phyloP scores from a whole-genome alignment of 2,329 filamentous ascomycete species.

The Paramyrothecium roridum region DNA sequence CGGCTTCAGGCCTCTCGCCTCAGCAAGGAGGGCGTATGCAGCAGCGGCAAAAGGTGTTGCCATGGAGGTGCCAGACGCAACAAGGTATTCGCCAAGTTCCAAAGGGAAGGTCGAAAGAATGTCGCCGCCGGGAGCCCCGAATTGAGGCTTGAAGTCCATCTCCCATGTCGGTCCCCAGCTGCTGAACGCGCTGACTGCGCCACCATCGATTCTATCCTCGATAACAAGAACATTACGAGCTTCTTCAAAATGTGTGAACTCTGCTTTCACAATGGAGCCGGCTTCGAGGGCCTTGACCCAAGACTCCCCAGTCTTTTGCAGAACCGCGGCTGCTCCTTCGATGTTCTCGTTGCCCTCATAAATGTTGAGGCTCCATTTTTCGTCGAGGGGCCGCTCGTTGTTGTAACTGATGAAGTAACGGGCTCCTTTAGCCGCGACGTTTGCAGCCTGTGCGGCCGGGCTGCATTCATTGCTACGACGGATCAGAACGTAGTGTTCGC shows the following conservation, averaged over 20 bases:
- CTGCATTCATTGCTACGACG: constrained; percentile 27
- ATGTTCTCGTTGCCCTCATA: background rate
- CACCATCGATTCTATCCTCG: constrained; percentile 1
- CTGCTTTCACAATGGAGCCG: constrained; percentile 28
- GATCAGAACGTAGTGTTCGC: constrained; percentile 49
- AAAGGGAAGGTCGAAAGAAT: constrained; percentile 13
- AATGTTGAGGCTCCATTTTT: background rate
- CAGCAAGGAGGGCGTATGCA: constrained; percentile 19
- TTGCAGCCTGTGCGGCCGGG: constrained; percentile 12
- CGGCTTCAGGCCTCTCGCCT: constrained; percentile 39
- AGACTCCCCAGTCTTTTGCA: constrained; percentile 20
- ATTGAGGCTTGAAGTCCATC: constrained; percentile 12
- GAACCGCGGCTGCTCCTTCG: background rate
- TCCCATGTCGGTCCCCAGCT: constrained; percentile 13
- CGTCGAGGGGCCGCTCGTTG: constrained; percentile 5
- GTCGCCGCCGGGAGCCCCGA: constrained; percentile 13
- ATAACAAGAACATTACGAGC: background rate
- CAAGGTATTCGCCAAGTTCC: constrained; percentile 7
- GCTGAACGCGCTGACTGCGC: constrained; percentile 5
- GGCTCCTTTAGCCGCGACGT: constrained; percentile 44
- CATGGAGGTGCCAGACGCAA: constrained; percentile 13
- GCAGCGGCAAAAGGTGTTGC: constrained; percentile 9
- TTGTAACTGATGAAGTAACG: constrained; percentile 56
- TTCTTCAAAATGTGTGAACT: background rate
- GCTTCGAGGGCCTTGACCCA: constrained; percentile 36